These are phyloP conservation scores for Aegilops speltoides DNA, from an alignment of 176 grass and related monocot genomes.

Conservation along the genomic window DNA sequence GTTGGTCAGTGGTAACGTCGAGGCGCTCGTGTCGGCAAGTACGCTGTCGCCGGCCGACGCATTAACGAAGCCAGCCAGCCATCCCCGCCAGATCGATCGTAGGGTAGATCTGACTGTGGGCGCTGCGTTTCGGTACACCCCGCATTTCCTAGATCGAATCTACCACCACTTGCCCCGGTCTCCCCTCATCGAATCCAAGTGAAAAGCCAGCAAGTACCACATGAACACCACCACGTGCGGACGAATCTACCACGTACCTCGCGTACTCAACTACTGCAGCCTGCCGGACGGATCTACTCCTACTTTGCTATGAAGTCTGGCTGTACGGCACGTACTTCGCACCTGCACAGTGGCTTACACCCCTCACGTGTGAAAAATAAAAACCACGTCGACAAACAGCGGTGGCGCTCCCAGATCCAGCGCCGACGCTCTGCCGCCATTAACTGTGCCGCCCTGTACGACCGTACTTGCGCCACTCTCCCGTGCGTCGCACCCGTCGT, in stretches of 20 bases:
- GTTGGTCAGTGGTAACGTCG: not conserved
- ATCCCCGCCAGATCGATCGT: not conserved
- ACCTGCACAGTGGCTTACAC: not conserved
- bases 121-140: not conserved
- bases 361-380: not conserved
- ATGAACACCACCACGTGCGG: not conserved
- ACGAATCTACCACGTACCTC: not conserved
- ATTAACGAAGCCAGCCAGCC: not conserved
- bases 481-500: not conserved
- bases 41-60: not conserved
- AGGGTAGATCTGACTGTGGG: not conserved
- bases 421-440: conserved; percentile 1
- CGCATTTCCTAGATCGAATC: not conserved
- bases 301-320: not conserved
- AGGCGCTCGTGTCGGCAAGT: not conserved
- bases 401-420: conserved; percentile 18
- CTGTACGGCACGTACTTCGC: not conserved
- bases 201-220: not conserved
- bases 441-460: not conserved
- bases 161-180: not conserved
- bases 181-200: not conserved
- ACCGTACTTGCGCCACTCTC: not conserved
- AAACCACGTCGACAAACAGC: not conserved
- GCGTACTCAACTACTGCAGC: not conserved
- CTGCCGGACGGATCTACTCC: not conserved